A percentile compares a stretch with the other conserved stretches of the same genome.
phyloP scores from a whole-genome alignment of 2,329 filamentous ascomycete genomes.

The Rugonectria rugulosa region DNA sequence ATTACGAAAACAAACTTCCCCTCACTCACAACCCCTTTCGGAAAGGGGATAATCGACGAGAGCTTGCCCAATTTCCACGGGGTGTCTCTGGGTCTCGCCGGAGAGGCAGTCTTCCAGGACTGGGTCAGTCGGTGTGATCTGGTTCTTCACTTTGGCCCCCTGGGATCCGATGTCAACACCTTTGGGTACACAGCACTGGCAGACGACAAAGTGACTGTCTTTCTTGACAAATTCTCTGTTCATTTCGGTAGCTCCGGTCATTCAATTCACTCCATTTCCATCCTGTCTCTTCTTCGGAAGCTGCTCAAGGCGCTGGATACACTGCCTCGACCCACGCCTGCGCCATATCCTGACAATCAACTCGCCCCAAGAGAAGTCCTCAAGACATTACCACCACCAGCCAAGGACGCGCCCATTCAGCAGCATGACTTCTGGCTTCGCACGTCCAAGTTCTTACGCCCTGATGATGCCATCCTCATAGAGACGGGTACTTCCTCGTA shows the following conservation, averaged over 20 bases:
- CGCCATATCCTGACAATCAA: not conserved
- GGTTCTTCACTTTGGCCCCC: slow-evolving; percentile 54
- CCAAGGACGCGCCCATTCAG: not conserved
- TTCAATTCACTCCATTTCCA: not conserved
- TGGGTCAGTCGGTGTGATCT: slow-evolving; percentile 53
- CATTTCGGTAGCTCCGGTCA: not conserved
- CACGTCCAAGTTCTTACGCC: not conserved
- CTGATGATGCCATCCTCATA: slow-evolving; percentile 6
- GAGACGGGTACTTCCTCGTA: slow-evolving; percentile 66
- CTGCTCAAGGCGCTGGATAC: not conserved
- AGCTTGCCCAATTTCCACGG: slow-evolving; percentile 56
- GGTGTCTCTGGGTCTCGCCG: slow-evolving; percentile 54
- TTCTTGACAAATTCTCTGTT: not conserved
- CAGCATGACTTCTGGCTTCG: slow-evolving; percentile 13
- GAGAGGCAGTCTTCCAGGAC: slow-evolving; percentile 37
- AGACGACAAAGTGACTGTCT: not conserved
- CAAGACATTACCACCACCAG: not conserved
- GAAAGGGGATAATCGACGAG: slow-evolving; percentile 61
- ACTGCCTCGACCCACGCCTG: not conserved
- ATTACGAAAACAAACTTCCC: slow-evolving; percentile 54
- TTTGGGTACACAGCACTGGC: slow-evolving; percentile 14
- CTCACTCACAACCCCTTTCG: slow-evolving; percentile 56
- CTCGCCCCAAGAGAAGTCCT: not conserved
- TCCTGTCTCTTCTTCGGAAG: not conserved
- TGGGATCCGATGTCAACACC: slow-evolving; percentile 40